phyloP scores from a whole-genome alignment of 257 asterid species.

The Penstemon barbatus region DNA sequence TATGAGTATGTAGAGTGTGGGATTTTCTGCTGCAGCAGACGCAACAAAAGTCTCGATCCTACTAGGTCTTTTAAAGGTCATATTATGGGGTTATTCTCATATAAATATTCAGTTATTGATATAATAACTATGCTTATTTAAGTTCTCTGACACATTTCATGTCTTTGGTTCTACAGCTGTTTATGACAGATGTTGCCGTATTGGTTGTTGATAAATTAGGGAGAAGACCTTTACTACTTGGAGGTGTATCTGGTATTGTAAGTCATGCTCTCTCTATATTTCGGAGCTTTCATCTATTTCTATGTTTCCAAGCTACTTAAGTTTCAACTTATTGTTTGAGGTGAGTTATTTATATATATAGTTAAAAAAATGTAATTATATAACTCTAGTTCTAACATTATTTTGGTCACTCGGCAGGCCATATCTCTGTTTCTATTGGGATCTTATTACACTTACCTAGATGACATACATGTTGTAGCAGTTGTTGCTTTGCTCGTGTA shows the following conservation, averaged over 20 bases:
- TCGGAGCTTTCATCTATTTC: not conserved
- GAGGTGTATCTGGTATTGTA: conserved; percentile 97
- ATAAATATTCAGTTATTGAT: not conserved
- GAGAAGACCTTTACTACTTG: conserved; percentile 94
- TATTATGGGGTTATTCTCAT: conserved; percentile 24
- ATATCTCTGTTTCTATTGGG: conserved; percentile 86
- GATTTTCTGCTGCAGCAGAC: conserved; percentile 96
- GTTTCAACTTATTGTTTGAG: conserved; percentile 11
- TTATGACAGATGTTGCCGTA: conserved; percentile 91
- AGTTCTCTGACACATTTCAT: conserved; percentile 6
- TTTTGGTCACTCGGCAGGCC: conserved; percentile 56
- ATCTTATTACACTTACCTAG: conserved; percentile 77
- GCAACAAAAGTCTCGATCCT: conserved; percentile 88
- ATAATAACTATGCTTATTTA: conserved; percentile 18
- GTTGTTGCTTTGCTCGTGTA: conserved; percentile 82
- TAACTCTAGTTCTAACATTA: conserved; percentile 18
- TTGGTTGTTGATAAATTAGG: conserved; percentile 79
- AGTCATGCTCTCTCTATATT: conserved; percentile 32
- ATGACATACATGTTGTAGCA: conserved; percentile 68
- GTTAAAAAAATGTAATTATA: not conserved
- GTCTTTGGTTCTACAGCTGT: conserved; percentile 47
- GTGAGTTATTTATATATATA: not conserved
- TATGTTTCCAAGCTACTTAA: conserved; percentile 14
- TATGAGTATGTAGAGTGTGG: conserved; percentile 65
- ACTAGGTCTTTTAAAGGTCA: conserved; percentile 86